Base-by-base conservation (phyloP, 768 basidiomycete species). In the Megacollybia marginata region DNA sequence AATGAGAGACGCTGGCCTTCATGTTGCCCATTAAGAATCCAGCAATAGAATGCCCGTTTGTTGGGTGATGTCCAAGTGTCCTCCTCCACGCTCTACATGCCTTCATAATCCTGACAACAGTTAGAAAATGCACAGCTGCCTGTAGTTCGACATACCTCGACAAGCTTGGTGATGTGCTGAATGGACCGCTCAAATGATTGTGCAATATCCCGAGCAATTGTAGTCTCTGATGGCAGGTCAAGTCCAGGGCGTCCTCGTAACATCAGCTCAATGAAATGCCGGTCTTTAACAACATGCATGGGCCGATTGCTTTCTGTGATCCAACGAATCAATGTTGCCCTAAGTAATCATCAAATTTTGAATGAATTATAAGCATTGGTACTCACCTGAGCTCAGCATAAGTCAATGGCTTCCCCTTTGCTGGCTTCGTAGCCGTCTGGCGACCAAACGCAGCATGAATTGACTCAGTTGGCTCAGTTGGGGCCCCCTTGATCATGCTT, bases 251-350 rank as follows among this genome's bases (percentile, higher is more conserved):
- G 38, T 3, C 38, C 38, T 8, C 15, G 2, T 5, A 40, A 19
- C 2, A 40, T 8, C 15, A 47, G 19, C 33, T 47, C 33, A n/a
- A n/a, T 15, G 33, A 33, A 31, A 5, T 32, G 23, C 9, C 54
- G 48, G 47, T 75, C 68, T 10, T 65, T 54, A 4, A 71, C 60
- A n/a, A 71, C 69, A 0, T 53, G 50, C 48, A 71, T 68, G 0
- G 70, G 71, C 0, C 61, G 58, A 9, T 58, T 44, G 34, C 57
- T 64, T 38, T 69, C 61, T 0, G 66, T 43, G 0, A 72, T 54
- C 73, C 72, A 75, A 0, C 56, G 54, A 0, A 72, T 68, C 36
- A 68, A 52, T 20, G 66, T 49, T 0, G 61, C 64, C 15, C 63
- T 67, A 23, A 20, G 34, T 18, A 19, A 16, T 34, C 40, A 42